A percentile compares a stretch with the other conserved stretches of the same genome.
These are phyloP conservation scores for Colletotrichum sp. DNA, from an alignment of 2,329 filamentous ascomycete genomes.

Conservation along the genomic window DNA sequence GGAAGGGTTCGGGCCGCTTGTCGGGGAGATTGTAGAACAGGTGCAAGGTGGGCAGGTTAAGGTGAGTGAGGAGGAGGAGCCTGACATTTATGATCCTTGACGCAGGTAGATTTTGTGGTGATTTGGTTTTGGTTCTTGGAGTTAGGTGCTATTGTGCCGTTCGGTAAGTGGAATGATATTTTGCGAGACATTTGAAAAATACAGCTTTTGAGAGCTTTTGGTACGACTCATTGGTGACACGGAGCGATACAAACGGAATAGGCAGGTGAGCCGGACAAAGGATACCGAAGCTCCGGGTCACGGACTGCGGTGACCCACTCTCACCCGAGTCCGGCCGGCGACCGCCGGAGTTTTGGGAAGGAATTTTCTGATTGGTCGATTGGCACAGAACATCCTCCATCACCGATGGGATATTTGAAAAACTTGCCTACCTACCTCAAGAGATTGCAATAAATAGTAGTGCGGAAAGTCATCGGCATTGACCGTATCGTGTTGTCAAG, in stretches of 20 bases:
- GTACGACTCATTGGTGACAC: background rate
- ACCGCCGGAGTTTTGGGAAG: background rate
- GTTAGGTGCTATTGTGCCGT: background rate
- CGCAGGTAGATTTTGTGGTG: background rate
- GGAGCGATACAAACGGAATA: background rate
- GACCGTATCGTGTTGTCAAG: no score
- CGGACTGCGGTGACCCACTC: background rate
- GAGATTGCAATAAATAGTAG: background rate
- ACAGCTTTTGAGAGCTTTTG: background rate
- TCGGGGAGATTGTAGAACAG: background rate
- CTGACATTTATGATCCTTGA: background rate
- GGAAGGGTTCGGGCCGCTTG: background rate
- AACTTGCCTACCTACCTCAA: background rate
- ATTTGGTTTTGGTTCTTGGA: background rate
- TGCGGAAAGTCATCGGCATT: background rate
- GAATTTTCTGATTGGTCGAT: background rate
- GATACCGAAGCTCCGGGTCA: background rate
- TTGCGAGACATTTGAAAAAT: fast-evolving
- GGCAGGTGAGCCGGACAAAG: background rate
- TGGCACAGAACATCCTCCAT: no score
- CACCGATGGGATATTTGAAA: no score
- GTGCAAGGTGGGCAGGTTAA: background rate
- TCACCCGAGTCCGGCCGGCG: background rate
- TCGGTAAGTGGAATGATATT: fast-evolving
- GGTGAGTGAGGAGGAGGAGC: background rate